Base-by-base conservation (phyloP, 164 flowering plant genomes). In the Malania oleifera region DNA sequence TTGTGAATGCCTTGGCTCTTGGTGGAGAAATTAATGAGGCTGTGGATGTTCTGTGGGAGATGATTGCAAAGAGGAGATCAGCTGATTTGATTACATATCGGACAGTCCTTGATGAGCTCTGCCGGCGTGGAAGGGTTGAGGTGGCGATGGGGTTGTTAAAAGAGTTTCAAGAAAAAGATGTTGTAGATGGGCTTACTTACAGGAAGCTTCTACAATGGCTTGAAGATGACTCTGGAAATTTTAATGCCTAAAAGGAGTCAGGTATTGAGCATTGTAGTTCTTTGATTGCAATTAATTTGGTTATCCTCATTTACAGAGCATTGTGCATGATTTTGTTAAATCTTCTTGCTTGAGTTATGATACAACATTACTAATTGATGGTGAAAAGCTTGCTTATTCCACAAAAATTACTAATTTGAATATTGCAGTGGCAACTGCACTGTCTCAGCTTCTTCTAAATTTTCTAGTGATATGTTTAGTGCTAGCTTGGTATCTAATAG, bases 1-100 rank as follows among this genome's bases (percentile, higher is more conserved):
- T 89, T 11, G 86, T 88, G 55, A 87, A 77, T 74, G 76, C 97
- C 58, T 69, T 90, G 73, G 89, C 97, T 53, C 79, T 89, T 43
- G 64, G 45, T 54, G 97, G 98, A 45, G 91, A 84, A 67, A 58
- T 82, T 69, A 85, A 87, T 40, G 89, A 84, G 46, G 96, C 96
- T 9, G 84, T 84, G 54, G 68, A 61, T 41, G 68, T 67, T 70
- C 49, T 87, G 61, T 72, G 82, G 87, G 97, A 93, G 75, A 83
- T 90, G 97, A 58, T 56, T 71, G 81, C 80, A 41, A 70, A 59
- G 28, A 70, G 69, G 45, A 77, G 73, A 62, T 48, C 61, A 31
- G 65, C 66, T 25, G 95, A 93, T 57, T 78, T 83, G 17, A 84
- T 93, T 46, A 90, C 97, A 5, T 93, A 68, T 54, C 69, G 60